Conservation (phyloP, 768 basidiomycete genomes). For the Mycena floridula region DNA sequence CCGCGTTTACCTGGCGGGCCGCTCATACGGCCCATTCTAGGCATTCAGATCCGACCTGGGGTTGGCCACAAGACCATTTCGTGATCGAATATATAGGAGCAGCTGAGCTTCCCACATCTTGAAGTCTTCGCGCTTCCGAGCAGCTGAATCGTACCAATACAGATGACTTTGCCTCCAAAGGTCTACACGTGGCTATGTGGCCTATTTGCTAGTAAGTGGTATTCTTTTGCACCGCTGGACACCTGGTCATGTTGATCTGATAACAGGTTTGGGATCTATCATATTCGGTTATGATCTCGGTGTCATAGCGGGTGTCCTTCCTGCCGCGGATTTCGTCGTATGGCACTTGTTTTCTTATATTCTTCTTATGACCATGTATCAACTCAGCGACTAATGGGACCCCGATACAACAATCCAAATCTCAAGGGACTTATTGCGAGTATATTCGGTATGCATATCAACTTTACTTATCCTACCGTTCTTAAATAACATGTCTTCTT, state of each 20-base stretch:
- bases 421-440: constrained; percentile 33
- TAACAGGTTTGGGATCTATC: constrained; percentile 32
- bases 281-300: constrained; percentile 43
- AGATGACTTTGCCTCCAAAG: constrained; percentile 35
- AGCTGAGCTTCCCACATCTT: neutral
- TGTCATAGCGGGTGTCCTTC: constrained; percentile 42
- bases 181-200: constrained; percentile 50
- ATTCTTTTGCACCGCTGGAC: neutral
- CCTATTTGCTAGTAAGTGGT: constrained; percentile 37
- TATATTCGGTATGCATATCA: constrained; percentile 28
- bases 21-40: no score
- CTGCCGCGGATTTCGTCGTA: constrained; percentile 31
- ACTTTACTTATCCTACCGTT: neutral
- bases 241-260: neutral
- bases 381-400: constrained; percentile 27
- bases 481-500: neutral
- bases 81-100: neutral
- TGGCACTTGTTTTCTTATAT: neutral
- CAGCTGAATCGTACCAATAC: neutral
- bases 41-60: no score
- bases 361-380: neutral
- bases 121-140: neutral
- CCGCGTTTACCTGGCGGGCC: no score
- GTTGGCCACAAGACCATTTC: neutral
- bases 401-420: constrained; percentile 26